phyloP scores from a whole-genome alignment of 352 stramenopile genomes.

The Hyphochytrium catenoides region DNA sequence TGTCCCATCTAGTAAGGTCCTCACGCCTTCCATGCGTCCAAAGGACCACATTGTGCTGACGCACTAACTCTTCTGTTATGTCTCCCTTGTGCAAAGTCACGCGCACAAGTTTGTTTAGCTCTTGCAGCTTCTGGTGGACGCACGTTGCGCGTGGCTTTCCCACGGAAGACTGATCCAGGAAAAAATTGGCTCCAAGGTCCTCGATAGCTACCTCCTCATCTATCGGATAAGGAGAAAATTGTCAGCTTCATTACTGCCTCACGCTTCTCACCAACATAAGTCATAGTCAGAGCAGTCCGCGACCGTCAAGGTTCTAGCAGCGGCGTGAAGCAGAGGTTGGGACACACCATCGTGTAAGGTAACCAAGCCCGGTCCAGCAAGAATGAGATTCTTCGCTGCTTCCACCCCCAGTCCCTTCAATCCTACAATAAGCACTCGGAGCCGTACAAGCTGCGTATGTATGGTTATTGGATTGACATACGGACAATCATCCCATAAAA shows the following conservation, averaged over 20 bases:
- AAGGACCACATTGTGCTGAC: conserved; percentile 54
- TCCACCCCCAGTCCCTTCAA: conserved; percentile 64
- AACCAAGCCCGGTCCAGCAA: conserved; percentile 58
- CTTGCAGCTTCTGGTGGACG: conserved; percentile 38
- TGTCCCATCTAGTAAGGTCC: conserved; percentile 64
- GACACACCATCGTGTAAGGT: conserved; percentile 46
- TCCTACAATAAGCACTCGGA: conserved; percentile 57
- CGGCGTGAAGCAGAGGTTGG: neutral
- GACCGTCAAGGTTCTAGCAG: neutral
- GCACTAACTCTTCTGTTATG: conserved; percentile 16
- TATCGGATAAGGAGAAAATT: no score
- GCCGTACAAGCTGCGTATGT: conserved; percentile 26
- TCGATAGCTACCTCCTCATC: conserved; percentile 36
- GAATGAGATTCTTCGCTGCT: conserved; percentile 74
- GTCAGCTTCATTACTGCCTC: no score
- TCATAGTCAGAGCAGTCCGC: neutral
- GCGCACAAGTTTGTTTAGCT: conserved; percentile 71
- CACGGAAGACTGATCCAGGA: conserved; percentile 53
- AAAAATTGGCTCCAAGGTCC: conserved; percentile 81
- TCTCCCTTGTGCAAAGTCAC: conserved; percentile 37
- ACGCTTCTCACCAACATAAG: conserved; percentile 1
- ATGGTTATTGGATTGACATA: conserved; percentile 1
- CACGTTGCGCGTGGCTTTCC: conserved; percentile 27
- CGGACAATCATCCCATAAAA: conserved; percentile 1
- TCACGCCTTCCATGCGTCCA: conserved; percentile 42